A percentile compares a stretch with the other conserved stretches of the same genome.
Evolutionary conservation across 805 yeast genomes (phyloP).

Genomic region (Ogataea henricii): DNA sequence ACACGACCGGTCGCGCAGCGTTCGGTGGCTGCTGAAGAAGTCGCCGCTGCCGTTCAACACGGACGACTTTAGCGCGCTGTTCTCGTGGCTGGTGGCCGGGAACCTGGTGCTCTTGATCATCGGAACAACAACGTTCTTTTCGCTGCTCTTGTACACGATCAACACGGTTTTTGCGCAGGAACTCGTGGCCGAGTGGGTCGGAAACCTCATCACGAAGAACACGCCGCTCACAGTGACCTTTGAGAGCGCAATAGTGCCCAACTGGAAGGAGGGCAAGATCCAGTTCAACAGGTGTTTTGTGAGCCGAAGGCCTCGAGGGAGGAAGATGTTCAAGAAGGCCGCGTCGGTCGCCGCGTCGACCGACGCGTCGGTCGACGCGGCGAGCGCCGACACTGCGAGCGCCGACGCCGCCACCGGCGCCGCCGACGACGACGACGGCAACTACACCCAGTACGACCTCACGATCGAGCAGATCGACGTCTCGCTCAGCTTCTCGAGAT

Average conservation of each 20-base stretch:
- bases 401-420: too few species aligned
- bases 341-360: not conserved
- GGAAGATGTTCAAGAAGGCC: slow-evolving; percentile 34
- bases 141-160: slow-evolving; percentile 71
- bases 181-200: slow-evolving; percentile 76
- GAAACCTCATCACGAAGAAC: slow-evolving; percentile 80
- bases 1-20: slow-evolving; percentile 18
- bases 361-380: too few species aligned
- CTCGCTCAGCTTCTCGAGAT: slow-evolving; percentile 76
- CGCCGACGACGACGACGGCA: slow-evolving; percentile 72
- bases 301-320: slow-evolving; percentile 69
- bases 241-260: slow-evolving; percentile 92
- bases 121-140: slow-evolving; percentile 92
- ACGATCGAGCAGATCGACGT: slow-evolving; percentile 84
- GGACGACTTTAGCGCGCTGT: slow-evolving; percentile 89
- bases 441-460: slow-evolving; percentile 92
- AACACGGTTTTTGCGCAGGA: slow-evolving; percentile 91
- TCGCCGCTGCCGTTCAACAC: slow-evolving; percentile 83
- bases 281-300: slow-evolving; percentile 83
- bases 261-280: slow-evolving; percentile 87
- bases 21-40: slow-evolving; percentile 75
- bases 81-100: slow-evolving; percentile 91
- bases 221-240: slow-evolving; percentile 82
- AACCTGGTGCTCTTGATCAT: slow-evolving; percentile 75
- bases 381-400: too few species aligned